Evolutionary conservation across 225 moss, liverwort and hornwort genomes (phyloP).

Genomic region (Ulota crispa): DNA sequence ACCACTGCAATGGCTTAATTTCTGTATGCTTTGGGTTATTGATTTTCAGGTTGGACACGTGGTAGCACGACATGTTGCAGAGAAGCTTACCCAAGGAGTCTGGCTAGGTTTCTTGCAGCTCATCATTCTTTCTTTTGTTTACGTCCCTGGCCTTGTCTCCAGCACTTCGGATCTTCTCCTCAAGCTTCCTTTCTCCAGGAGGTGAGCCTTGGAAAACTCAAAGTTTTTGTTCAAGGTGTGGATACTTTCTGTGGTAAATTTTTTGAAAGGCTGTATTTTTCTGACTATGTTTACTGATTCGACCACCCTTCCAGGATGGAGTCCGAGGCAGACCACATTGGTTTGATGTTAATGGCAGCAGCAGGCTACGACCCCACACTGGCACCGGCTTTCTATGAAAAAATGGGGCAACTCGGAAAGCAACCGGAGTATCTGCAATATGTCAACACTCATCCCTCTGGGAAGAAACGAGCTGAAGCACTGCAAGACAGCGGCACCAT

Average conservation of each 20-base stretch:
- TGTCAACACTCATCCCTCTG: conserved; percentile 85
- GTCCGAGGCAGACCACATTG: conserved; percentile 95
- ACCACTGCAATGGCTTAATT: not conserved
- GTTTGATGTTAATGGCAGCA: conserved; percentile 93
- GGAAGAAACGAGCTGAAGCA: conserved; percentile 71
- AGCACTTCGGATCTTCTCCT: conserved; percentile 86
- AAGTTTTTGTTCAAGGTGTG: not conserved
- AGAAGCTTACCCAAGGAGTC: conserved; percentile 82
- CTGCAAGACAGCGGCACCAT: conserved; percentile 75
- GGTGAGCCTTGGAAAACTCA: conserved; percentile 24
- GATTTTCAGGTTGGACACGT: conserved; percentile 84
- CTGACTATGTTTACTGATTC: not conserved
- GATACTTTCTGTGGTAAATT: not conserved
- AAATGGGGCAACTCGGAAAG: conserved; percentile 72
- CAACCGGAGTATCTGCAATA: conserved; percentile 75
- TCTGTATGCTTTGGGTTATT: not conserved
- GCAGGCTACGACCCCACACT: conserved; percentile 77
- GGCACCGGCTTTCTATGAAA: conserved; percentile 85
- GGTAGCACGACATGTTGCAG: conserved; percentile 92
- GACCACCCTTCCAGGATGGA: conserved; percentile 72
- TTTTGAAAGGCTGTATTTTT: not conserved
- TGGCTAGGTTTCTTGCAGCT: conserved; percentile 86
- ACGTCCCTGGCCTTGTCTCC: conserved; percentile 69
- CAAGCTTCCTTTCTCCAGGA: conserved; percentile 86
- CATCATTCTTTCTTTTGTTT: conserved; percentile 73